Evolutionary conservation across 192 early-diverging fungal genomes (phyloP), one percentile per base, ranked within the genome.

Genomic region (Gonapodya sp.): DNA sequence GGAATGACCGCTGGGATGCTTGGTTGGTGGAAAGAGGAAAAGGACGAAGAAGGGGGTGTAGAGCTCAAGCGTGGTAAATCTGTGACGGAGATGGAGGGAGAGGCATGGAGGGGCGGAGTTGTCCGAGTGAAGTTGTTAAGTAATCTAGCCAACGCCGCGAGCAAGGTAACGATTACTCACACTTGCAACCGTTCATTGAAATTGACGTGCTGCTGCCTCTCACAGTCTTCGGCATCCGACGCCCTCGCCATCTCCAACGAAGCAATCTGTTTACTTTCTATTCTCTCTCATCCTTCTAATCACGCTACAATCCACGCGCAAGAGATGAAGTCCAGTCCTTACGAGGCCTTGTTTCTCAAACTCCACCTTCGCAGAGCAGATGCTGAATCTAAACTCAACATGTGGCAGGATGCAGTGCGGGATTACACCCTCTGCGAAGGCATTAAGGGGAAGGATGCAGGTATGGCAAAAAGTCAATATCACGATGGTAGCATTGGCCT

Each of bases 311-410:
- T 31, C 79, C 87, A 1, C 82, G 88, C 24, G 31, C 79, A 72
- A 80, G 78, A 36, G 87, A 89, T 78, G 32, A 75, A n/a, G 30
- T 64, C 35, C 81, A 81, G 31, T 84, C 86, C 24, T 73, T 36
- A 72, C 80, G 85, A 86, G 88, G 75, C 79, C 86, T 77, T 91
- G 33, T 96, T 94, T 84, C 79, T 86, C 79, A 96, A 96, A 84
- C 87, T 94, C 33, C 89, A 93, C 80, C 90, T 93, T 36, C 88
- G 94, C 36, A 89, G 93, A 78, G 95, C 95, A 0, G 93, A 93
- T 82, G 88, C 89, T 72, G 88, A 90, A 81, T 86, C 90, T 82
- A 94, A 95, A 85, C 81, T 88, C 14, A 92, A 95, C 73, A 83
- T 87, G 46, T 95, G 91, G 82, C 92, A 93, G 80, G 92, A 96